These are phyloP conservation scores for Rhynchospora tenuis DNA, from an alignment of 176 grass and related monocot species.

Conservation along the genomic window DNA sequence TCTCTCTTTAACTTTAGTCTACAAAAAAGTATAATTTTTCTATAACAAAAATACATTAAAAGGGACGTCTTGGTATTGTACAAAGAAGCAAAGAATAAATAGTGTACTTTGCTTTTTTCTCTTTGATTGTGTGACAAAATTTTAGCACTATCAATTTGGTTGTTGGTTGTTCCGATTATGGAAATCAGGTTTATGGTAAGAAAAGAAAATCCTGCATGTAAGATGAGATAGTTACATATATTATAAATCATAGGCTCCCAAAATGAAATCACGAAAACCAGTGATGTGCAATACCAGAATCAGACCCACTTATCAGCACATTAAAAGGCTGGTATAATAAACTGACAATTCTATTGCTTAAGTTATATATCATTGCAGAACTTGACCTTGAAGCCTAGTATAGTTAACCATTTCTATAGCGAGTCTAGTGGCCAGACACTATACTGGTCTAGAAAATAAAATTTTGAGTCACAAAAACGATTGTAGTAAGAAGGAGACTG, in stretches of 20 bases:
- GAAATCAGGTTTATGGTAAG: neutral
- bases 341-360: neutral
- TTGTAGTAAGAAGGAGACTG: neutral
- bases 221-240: neutral
- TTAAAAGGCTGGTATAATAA: neutral
- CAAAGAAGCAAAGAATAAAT: neutral
- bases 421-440: neutral
- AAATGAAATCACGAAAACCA: neutral
- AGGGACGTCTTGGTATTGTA: neutral
- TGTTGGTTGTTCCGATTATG: slow-evolving; percentile 3
- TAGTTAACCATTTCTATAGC: neutral
- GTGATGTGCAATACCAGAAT: neutral
- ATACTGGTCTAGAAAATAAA: neutral
- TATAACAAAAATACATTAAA: neutral
- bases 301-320: neutral
- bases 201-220: slow-evolving; percentile 3
- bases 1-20: neutral
- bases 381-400: neutral
- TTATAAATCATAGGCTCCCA: neutral
- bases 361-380: neutral
- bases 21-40: slow-evolving; percentile 21
- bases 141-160: neutral
- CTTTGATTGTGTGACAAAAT: neutral
- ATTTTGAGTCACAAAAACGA: neutral
- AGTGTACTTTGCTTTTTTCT: neutral